Percentiles rank a stretch among this genome's conserved stretches.
phyloP scores from a whole-genome alignment of 1,139 yeast genomes.

The Kluyveromyces marxianus region DNA sequence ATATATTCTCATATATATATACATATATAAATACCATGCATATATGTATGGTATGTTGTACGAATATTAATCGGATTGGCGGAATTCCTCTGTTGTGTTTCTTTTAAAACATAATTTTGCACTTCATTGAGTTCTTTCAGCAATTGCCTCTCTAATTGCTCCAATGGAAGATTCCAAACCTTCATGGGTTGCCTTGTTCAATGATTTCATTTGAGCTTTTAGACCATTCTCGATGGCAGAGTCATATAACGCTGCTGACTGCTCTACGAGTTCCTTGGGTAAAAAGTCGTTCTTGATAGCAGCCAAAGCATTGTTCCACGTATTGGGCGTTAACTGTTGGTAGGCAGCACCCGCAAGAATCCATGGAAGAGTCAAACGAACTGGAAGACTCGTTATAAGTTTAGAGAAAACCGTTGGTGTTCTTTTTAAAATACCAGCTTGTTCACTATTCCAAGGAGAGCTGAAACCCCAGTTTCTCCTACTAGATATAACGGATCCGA shows the following conservation, averaged over 20 bases:
- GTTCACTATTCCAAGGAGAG: constrained; percentile 5
- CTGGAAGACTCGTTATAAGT: constrained; percentile 20
- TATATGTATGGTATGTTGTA: no score
- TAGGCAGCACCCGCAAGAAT: constrained; percentile 17
- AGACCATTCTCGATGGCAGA: constrained; percentile 13
- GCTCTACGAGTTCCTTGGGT: constrained; percentile 13
- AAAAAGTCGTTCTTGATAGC: constrained; percentile 16
- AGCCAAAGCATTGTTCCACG: constrained; percentile 15
- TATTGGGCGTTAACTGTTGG: constrained; percentile 17
- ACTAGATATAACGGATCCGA: constrained; percentile 22
- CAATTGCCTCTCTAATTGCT: constrained; percentile 7
- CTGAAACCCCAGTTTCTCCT: constrained; percentile 19
- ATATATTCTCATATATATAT: no score
- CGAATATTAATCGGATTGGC: no score
- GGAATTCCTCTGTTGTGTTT: no score
- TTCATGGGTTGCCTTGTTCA: constrained; percentile 7
- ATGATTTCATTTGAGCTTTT: neutral
- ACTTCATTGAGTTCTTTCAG: constrained; percentile 1
- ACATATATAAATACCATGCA: no score
- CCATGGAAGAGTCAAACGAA: constrained; percentile 22
- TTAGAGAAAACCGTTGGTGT: constrained; percentile 12
- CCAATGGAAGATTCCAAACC: constrained; percentile 11
- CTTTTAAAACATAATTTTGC: no score
- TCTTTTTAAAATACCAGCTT: constrained; percentile 6
- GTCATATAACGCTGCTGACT: constrained; percentile 13